These are phyloP conservation scores for Talaromyces sp. DNA, from an alignment of 2,329 filamentous ascomycete genomes.

Conservation along the genomic window DNA sequence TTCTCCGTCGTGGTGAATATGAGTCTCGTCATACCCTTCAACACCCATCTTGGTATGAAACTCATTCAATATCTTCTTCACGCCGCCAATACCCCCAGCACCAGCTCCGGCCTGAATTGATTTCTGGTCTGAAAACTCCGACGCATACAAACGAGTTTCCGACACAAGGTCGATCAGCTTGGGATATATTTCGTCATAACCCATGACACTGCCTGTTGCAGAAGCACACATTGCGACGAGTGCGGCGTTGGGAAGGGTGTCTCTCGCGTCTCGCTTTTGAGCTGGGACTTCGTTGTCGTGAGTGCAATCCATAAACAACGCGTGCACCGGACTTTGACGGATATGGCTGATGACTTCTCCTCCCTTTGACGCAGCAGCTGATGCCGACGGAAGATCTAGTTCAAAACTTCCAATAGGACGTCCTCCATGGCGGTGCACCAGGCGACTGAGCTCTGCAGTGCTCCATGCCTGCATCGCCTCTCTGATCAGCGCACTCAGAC, in stretches of 20 bases:
- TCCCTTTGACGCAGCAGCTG: conserved; percentile 32
- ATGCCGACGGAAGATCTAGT: conserved; percentile 71
- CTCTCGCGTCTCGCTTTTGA: conserved; percentile 88
- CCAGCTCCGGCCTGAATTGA: conserved; percentile 54
- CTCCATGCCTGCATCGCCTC: conserved; percentile 99
- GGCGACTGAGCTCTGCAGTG: conserved; percentile 81
- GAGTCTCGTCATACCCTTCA: conserved; percentile 89
- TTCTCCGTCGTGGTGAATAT: conserved; percentile 93
- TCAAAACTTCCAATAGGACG: conserved; percentile 96
- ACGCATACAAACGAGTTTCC: conserved; percentile 78
- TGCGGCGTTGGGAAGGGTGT: conserved; percentile 89
- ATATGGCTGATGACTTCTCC: conserved; percentile 70
- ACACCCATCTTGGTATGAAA: conserved; percentile 95
- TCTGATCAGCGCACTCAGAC: conserved; percentile 83
- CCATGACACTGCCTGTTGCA: conserved; percentile 92
- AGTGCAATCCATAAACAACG: conserved; percentile 98
- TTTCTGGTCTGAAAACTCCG: conserved; percentile 59
- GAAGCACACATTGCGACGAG: conserved; percentile 94
- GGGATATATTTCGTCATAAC: conserved; percentile 95
- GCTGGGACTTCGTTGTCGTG: conserved; percentile 97
- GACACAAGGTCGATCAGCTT: conserved; percentile 87
- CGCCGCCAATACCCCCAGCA: conserved; percentile 77
- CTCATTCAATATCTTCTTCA: conserved; percentile 90
- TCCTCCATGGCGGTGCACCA: conserved; percentile 90
- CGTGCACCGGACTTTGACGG: conserved; percentile 81